Percentiles rank a stretch among this genome's conserved stretches.
Conservation (phyloP, 371 early-diverging fungal genomes). For the Capillidium rhysosporum region DNA sequence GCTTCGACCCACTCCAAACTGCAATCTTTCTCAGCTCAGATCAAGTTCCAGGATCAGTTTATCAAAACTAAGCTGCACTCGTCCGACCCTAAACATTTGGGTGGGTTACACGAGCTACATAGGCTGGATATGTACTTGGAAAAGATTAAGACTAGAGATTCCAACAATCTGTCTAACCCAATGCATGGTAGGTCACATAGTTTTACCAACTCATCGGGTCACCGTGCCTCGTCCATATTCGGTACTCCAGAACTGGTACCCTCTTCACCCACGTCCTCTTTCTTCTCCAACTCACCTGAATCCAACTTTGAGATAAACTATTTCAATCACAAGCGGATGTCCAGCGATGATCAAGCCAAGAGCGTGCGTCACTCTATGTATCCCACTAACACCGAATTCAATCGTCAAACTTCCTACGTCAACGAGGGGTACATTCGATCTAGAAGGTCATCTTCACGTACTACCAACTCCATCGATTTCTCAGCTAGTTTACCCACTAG, state of each 20-base stretch:
- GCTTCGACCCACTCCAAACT: background rate
- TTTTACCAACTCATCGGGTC: background rate
- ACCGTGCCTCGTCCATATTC: background rate
- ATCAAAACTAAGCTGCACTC: conserved; percentile 1
- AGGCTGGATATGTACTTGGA: background rate
- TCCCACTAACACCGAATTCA: background rate
- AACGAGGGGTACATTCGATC: too few species aligned
- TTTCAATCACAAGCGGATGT: background rate
- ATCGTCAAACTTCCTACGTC: background rate
- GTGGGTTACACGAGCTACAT: background rate
- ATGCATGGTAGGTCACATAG: background rate
- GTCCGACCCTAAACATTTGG: background rate
- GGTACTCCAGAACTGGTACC: conserved; percentile 1
- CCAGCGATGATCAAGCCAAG: background rate
- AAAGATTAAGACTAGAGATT: background rate
- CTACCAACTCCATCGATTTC: too few species aligned
- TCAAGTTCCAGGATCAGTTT: conserved; percentile 1
- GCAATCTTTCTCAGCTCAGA: background rate
- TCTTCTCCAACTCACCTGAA: background rate
- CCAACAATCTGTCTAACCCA: background rate
- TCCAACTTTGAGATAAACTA: background rate
- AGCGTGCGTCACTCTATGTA: background rate
- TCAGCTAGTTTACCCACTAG: too few species aligned
- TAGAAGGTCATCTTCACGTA: too few species aligned
- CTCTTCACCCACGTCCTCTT: background rate